Base-by-base conservation (phyloP, 768 basidiomycete genomes). In the Tylopilus subfusipes region DNA sequence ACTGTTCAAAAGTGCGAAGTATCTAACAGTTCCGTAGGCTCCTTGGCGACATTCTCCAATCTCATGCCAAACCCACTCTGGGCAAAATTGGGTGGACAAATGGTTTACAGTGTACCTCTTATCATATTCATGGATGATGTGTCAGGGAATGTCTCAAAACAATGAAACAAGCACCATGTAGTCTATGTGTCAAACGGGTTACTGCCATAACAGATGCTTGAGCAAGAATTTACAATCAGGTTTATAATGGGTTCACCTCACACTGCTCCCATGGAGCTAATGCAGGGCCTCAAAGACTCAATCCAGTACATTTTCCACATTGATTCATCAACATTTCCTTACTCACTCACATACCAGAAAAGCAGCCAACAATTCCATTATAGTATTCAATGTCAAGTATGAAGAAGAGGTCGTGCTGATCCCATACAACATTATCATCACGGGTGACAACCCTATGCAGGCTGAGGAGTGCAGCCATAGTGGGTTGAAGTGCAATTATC, bases 381-480 rank as follows among this genome's bases (percentile, higher is more conserved):
- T 24, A 8, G 33, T 55, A 3, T 72, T 62, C 40, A 66, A 73
- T 44, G 48, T 58, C 25, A 62, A 63, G 29, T 10, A 54, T 27
- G 4, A 63, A 2, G 55, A 66, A 18, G 59, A 69, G 24, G 61
- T 72, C 0, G 38, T 59, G 30, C 40, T 73, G 0, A 50, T 57
- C 0, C 69, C 59, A 0, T 73, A 68, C 29, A 30, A 39, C 0
- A 54, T 71, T 0, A 56, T 72, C 14, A 24, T 66, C 4, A 42
- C 59, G 0, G 60, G 66, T 5, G 68, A 75, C 52, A 75, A 75
- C 29, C 74, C 69, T 0, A 72, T 73, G 74, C 74, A 74, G 22
- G 64, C 71, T 0, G 69, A 75, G 34, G 62, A 66, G 12, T 73
- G 67, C 42, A 69, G 66, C 19, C 72, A 73, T 18, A 62, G 55